These are phyloP conservation scores for Entomortierella lignicola DNA, from an alignment of 192 early-diverging fungal species.

Conservation along the genomic window DNA sequence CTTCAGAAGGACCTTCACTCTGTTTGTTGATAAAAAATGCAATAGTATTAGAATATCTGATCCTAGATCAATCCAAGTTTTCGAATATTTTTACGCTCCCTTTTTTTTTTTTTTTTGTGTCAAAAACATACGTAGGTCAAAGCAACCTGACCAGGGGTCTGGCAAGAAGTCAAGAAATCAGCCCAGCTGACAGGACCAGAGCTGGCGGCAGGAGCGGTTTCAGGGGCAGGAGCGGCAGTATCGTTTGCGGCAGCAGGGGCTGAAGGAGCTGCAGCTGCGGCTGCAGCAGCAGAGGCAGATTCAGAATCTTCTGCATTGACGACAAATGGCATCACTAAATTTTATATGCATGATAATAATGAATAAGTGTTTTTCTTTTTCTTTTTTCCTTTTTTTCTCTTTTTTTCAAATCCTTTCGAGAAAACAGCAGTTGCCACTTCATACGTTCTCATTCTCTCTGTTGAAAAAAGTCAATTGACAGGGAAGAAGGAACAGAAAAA, in stretches of 20 bases:
- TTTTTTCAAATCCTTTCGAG: background rate
- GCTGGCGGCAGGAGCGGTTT: no score
- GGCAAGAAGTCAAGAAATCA: conserved; percentile 42
- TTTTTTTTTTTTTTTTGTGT: conserved; percentile 3
- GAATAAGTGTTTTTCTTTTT: no score
- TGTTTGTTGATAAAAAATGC: background rate
- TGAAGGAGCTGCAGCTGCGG: background rate
- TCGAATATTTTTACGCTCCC: background rate
- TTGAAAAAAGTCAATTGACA: no score
- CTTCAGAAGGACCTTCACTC: conserved; percentile 65
- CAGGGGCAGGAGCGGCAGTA: no score
- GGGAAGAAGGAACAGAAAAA: no score
- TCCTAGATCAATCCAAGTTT: no score
- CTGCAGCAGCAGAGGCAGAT: background rate
- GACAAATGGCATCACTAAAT: conserved; percentile 3
- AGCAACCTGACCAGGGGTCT: conserved; percentile 56
- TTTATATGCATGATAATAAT: no score
- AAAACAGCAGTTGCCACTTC: no score
- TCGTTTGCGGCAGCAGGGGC: background rate
- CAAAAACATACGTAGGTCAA: conserved; percentile 61
- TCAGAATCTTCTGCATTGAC: background rate
- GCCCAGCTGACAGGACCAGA: no score
- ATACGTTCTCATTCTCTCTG: no score
- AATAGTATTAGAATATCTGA: no score
- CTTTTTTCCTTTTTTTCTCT: background rate